Evolutionary conservation across 2,329 filamentous ascomycete species (phyloP), one percentile per base, ranked within the genome.

Genomic region (Diaporthe longicolla): DNA sequence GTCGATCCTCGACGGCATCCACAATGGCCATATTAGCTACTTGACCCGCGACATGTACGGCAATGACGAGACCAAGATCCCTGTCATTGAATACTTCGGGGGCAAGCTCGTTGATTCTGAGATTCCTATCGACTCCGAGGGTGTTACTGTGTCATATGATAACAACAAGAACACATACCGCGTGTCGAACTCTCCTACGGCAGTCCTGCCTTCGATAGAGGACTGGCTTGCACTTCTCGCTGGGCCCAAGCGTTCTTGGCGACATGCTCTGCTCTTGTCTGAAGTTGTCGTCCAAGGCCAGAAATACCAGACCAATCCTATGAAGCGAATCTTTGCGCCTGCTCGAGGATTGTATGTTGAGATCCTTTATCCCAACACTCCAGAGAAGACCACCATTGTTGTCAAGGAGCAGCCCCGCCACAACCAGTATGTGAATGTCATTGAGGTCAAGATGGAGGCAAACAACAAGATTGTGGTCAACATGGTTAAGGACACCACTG

Each of bases 241-340:
- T 54, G 97, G 97, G 24, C 90, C 91, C 65, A 92, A 89, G 75
- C 94, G 95, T 80, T 98, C 94, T 66, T 99, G 97, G 97, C 92
- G 96, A 74, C 95, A 98, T 81, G 97, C 97, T 37, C 91, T 99
- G 74, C 96, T 99, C 84, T 94, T 95, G 74, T 93, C 95, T 0
- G 96, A 99, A 78, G 93, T 98, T 37, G 93, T 98, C 77, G 94
- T 98, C 6, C 97, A 99, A 84, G 97, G 95, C 21, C 93, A 98
- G 83, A 95, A 97, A 81, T 98, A 98, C 87, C 95, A 98, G 86
- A 97, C 95, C 73, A 99, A 99, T 85, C 97, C 97, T 0, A 93
- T 98, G 86, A 93, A 93, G 82, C 92, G 96, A 73, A 95, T 99
- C 74, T 96, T 98, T 77, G 93, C 94, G 15, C 97, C 97, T 19